These are phyloP conservation scores for Phytophthora pistaciae DNA, from an alignment of 352 stramenopile genomes.

Conservation along the genomic window DNA sequence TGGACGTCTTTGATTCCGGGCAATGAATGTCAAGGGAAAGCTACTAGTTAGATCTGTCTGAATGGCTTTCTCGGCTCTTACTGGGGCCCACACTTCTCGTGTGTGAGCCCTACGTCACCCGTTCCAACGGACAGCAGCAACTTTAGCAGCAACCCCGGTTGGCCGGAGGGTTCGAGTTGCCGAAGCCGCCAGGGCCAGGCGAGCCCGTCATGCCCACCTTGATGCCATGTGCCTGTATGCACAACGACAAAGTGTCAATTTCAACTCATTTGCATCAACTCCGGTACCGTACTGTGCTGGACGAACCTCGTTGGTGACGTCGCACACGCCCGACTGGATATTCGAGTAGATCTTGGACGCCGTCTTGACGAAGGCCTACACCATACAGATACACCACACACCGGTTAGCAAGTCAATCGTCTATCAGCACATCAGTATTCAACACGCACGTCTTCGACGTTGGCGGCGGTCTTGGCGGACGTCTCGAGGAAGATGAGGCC, in stretches of 20 bases:
- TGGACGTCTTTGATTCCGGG: not conserved
- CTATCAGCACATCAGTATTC: not conserved
- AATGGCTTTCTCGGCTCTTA: constrained; percentile 16
- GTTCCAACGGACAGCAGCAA: constrained; percentile 6
- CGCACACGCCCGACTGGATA: constrained; percentile 95
- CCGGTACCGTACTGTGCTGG: too few relatives aligned
- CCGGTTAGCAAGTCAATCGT: not conserved
- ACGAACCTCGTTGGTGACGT: constrained; percentile 95
- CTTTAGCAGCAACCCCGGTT: constrained; percentile 87
- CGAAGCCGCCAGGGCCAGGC: constrained; percentile 78
- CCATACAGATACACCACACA: constrained; percentile 2
- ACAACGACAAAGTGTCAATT: too few relatives aligned
- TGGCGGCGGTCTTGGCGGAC: constrained; percentile 98
- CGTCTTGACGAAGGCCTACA: constrained; percentile 95
- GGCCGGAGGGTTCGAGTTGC: constrained; percentile 74
- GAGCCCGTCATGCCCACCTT: constrained; percentile 91
- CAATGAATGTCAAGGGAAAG: constrained; percentile 9
- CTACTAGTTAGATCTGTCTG: constrained; percentile 25
- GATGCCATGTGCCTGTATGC: constrained; percentile 85
- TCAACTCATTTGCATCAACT: too few relatives aligned
- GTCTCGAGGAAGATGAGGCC: constrained; percentile 99
- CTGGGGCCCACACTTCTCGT: not conserved
- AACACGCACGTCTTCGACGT: constrained; percentile 97
- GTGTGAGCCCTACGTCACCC: constrained; percentile 10
- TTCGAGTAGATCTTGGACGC: constrained; percentile 97